Percentiles rank a stretch among this genome's conserved stretches.
These are phyloP conservation scores for Strigomonas oncopelti DNA, from an alignment of 208 protist species.

Conservation along the genomic window DNA sequence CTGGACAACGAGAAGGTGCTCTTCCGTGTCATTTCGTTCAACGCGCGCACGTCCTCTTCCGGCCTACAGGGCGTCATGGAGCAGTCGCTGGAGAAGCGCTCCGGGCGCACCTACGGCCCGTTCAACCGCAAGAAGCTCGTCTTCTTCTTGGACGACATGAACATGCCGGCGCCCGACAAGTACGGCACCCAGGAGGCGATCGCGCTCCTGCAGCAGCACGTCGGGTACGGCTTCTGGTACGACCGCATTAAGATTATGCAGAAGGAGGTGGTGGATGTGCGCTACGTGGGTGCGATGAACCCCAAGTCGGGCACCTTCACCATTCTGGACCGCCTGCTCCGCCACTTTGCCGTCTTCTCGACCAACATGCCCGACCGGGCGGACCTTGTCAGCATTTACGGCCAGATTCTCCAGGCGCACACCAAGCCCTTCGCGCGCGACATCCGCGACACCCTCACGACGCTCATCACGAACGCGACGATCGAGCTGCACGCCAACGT, in stretches of 20 bases:
- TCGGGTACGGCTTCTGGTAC: constrained; percentile 98
- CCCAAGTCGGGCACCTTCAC: constrained; percentile 98
- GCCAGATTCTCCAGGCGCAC: constrained; percentile 93
- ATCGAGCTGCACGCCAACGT: constrained; percentile 91
- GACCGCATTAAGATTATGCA: constrained; percentile 93
- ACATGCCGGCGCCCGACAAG: constrained; percentile 98
- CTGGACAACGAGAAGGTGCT: constrained; percentile 91
- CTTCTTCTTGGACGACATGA: constrained; percentile 98
- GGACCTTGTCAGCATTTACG: constrained; percentile 93
- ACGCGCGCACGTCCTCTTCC: constrained; percentile 91
- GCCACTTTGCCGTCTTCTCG: constrained; percentile 96
- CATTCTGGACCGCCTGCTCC: constrained; percentile 94
- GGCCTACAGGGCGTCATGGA: constrained; percentile 96
- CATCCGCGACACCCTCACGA: constrained; percentile 84
- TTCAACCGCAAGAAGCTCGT: constrained; percentile 96
- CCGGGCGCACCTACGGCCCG: constrained; percentile 93
- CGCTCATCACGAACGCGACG: constrained; percentile 86
- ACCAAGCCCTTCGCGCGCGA: constrained; percentile 80
- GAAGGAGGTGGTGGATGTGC: constrained; percentile 94
- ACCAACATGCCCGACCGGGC: constrained; percentile 92
- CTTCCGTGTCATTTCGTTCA: constrained; percentile 95
- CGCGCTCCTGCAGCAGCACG: constrained; percentile 96
- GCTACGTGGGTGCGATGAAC: constrained; percentile 98
- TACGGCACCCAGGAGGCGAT: constrained; percentile 98
- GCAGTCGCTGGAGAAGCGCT: constrained; percentile 95